Evolutionary conservation across 1,284 basidiomycete species (phyloP).

Genomic region (Hortiboletus rubellus): DNA sequence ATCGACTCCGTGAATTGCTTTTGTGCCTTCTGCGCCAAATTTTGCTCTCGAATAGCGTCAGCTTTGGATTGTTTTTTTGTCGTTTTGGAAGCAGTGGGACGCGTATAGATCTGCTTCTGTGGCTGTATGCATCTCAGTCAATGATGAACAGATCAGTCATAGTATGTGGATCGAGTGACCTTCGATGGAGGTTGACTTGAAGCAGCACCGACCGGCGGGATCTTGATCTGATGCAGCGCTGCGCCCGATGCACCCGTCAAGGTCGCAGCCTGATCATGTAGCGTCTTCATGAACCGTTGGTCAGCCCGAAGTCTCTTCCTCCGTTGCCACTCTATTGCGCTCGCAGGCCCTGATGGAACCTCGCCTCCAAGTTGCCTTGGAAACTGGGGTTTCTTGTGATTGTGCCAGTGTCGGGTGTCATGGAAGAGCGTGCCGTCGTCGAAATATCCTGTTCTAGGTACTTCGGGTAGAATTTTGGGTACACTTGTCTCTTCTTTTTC

Average conservation of each 20-base stretch:
- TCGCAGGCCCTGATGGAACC: slow-evolving; percentile 22
- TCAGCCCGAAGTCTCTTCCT: slow-evolving; percentile 42
- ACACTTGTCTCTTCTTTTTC: slow-evolving; percentile 9
- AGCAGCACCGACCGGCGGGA: slow-evolving; percentile 39
- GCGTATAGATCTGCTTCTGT: slow-evolving; percentile 20
- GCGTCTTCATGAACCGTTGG: slow-evolving; percentile 55
- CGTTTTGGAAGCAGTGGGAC: slow-evolving; percentile 12
- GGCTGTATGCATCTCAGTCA: neutral
- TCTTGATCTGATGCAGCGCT: slow-evolving; percentile 51
- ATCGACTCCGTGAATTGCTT: slow-evolving; percentile 25
- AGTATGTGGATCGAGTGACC: slow-evolving; percentile 10
- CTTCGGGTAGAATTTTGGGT: neutral
- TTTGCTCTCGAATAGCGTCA: slow-evolving; percentile 30
- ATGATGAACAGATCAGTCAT: neutral
- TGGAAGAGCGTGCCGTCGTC: slow-evolving; percentile 47
- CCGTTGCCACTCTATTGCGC: slow-evolving; percentile 38
- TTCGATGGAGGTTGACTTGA: slow-evolving; percentile 12
- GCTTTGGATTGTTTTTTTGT: slow-evolving; percentile 27
- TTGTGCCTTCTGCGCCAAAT: slow-evolving; percentile 25
- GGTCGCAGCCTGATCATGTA: slow-evolving; percentile 61
- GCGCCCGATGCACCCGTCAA: slow-evolving; percentile 61
- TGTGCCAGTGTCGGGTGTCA: slow-evolving; percentile 63
- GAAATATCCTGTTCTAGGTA: slow-evolving; percentile 25
- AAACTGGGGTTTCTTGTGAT: slow-evolving; percentile 46
- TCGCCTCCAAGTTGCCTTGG: slow-evolving; percentile 57